Percentiles rank a stretch among this genome's conserved stretches.
Conservation (phyloP, 169 alveolate genomes). For the Plasmodium inui region DNA sequence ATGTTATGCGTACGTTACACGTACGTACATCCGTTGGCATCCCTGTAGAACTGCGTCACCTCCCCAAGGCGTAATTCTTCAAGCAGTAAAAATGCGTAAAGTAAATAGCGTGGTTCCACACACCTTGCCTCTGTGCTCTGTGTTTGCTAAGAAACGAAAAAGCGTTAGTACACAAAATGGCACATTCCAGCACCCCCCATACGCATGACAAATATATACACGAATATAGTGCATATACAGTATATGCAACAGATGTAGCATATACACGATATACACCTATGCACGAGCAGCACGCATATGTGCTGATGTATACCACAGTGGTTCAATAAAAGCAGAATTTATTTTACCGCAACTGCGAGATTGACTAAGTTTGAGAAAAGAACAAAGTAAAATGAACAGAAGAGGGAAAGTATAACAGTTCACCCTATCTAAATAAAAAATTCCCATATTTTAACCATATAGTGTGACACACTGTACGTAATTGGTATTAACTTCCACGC, state of each 20-base stretch:
- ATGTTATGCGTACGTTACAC: neutral
- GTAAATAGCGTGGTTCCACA: neutral
- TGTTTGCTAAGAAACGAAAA: neutral
- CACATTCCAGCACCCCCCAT: neutral
- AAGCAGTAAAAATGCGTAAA: neutral
- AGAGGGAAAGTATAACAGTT: neutral
- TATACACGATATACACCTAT: neutral
- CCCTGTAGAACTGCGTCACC: neutral
- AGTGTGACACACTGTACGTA: neutral
- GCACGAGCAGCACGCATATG: neutral
- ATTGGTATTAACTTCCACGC: neutral
- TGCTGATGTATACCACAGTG: neutral
- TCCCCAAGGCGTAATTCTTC: neutral
- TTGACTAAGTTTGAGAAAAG: neutral
- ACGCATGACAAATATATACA: neutral
- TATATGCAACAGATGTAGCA: no score
- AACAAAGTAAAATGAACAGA: neutral
- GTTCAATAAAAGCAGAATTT: conserved; percentile 3
- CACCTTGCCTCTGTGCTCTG: neutral
- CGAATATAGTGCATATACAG: no score
- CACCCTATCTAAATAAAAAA: neutral
- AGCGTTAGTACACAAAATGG: neutral
- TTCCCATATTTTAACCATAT: neutral
- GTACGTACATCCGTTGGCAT: neutral
- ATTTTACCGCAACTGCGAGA: neutral